A percentile compares a stretch with the other conserved stretches of the same genome.
phyloP scores from a whole-genome alignment of 1,139 yeast genomes.

The Pichia sp. region DNA sequence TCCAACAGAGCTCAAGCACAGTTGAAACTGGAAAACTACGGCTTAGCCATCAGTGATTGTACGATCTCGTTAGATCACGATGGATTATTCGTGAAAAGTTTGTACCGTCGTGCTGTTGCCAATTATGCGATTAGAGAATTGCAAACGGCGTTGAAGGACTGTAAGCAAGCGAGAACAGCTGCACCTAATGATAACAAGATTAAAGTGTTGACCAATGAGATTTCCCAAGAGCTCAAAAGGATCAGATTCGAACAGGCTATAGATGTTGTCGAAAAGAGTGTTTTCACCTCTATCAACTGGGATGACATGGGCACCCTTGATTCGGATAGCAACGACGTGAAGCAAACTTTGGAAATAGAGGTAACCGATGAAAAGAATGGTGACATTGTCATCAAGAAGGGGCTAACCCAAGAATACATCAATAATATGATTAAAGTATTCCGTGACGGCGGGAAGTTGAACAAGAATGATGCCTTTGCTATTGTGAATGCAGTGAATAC shows the following conservation, averaged over 20 bases:
- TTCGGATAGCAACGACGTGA: constrained; percentile 34
- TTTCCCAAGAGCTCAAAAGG: constrained; percentile 63
- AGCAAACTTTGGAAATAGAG: constrained; percentile 32
- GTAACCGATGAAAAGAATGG: constrained; percentile 5
- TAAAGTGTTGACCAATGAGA: constrained; percentile 55
- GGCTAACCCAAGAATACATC: constrained; percentile 50
- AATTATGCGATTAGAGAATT: constrained; percentile 71
- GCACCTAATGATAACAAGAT: constrained; percentile 74
- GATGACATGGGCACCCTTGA: constrained; percentile 37
- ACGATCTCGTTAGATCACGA: constrained; percentile 65
- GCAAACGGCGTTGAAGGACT: constrained; percentile 68
- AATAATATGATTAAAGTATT: constrained; percentile 63
- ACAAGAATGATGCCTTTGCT: constrained; percentile 79
- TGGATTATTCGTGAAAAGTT: constrained; percentile 66
- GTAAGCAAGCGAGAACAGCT: constrained; percentile 49
- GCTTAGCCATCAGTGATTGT: constrained; percentile 77
- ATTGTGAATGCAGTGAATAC: constrained; percentile 70
- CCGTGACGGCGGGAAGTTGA: constrained; percentile 67
- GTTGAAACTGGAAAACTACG: constrained; percentile 80
- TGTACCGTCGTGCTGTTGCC: constrained; percentile 81
- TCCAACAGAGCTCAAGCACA: constrained; percentile 91
- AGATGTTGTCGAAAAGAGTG: constrained; percentile 52
- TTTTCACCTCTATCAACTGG: constrained; percentile 43
- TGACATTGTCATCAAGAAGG: constrained; percentile 16
- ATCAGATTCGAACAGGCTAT: constrained; percentile 87